A percentile compares a stretch with the other conserved stretches of the same genome.
Conservation (phyloP, 2,329 filamentous ascomycete species). For the Fusarium sp. region DNA sequence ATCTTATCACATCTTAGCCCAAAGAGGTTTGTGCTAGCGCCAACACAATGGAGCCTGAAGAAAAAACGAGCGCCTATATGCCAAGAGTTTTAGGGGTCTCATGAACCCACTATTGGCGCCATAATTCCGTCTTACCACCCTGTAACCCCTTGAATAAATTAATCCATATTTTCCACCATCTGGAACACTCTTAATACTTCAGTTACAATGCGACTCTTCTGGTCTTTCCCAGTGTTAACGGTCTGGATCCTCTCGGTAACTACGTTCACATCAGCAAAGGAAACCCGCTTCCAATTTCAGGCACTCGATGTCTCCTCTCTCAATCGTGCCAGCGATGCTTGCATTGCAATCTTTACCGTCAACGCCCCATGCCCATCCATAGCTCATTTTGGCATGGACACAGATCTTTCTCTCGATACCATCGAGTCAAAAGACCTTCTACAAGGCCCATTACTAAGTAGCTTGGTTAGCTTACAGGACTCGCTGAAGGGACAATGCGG, state of each 20-base stretch:
- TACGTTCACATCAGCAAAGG: background rate
- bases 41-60: background rate
- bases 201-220: background rate
- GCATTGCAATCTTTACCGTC: background rate
- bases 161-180: background rate
- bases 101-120: background rate
- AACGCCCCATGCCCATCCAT: background rate
- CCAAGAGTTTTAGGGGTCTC: background rate
- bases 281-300: background rate
- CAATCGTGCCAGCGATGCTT: background rate
- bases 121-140: background rate
- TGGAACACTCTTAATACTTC: background rate
- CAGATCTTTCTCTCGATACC: background rate
- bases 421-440: background rate
- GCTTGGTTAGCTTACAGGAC: fast-evolving
- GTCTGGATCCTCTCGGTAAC: background rate
- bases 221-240: fast-evolving
- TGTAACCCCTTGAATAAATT: background rate
- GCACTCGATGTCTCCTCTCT: background rate
- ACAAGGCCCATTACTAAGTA: background rate
- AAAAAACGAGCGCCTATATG: background rate
- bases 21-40: background rate
- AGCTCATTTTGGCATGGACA: background rate
- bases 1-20: background rate
- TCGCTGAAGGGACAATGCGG: background rate